phyloP scores from a whole-genome alignment of 2,329 filamentous ascomycete species.

The Cladophialophora psammophila region DNA sequence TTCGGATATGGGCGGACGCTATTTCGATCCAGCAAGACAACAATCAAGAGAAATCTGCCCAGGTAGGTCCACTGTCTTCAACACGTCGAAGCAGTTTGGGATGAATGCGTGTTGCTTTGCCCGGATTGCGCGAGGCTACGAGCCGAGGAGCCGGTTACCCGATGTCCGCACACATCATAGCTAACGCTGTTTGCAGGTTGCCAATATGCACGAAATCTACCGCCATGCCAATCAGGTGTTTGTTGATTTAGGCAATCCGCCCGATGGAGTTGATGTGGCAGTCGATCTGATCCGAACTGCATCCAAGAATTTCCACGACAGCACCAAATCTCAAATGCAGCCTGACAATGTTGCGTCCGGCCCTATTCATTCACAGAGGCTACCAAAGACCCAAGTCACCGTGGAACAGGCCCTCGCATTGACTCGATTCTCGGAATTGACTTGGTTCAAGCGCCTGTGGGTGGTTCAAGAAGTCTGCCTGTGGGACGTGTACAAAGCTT shows the following conservation, averaged over 20 bases:
- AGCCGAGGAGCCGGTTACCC: too few relatives aligned
- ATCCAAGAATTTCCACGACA: not conserved
- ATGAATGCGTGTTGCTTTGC: too few relatives aligned
- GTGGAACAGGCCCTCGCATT: slow-evolving; percentile 1
- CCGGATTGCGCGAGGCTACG: too few relatives aligned
- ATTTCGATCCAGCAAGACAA: not conserved
- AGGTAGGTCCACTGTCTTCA: not conserved
- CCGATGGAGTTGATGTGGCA: not conserved
- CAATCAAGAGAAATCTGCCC: not conserved
- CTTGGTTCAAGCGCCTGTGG: slow-evolving; percentile 1
- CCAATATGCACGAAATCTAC: slow-evolving; percentile 6
- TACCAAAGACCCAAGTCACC: not conserved
- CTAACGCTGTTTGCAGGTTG: not conserved
- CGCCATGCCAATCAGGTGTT: slow-evolving; percentile 2
- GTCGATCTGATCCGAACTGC: not conserved
- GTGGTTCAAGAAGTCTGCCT: slow-evolving; percentile 7
- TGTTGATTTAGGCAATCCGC: not conserved
- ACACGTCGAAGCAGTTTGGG: too few relatives aligned
- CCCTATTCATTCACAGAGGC: not conserved
- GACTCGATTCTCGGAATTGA: not conserved
- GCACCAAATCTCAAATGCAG: not conserved
- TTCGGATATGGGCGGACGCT: slow-evolving; percentile 3
- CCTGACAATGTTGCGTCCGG: not conserved
- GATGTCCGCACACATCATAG: not conserved
- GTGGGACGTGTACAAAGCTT: not conserved